Percentiles rank a stretch among this genome's conserved stretches.
These are phyloP conservation scores for Phlyctochytrium planicorne DNA, from an alignment of 192 early-diverging fungal genomes.

Conservation along the genomic window DNA sequence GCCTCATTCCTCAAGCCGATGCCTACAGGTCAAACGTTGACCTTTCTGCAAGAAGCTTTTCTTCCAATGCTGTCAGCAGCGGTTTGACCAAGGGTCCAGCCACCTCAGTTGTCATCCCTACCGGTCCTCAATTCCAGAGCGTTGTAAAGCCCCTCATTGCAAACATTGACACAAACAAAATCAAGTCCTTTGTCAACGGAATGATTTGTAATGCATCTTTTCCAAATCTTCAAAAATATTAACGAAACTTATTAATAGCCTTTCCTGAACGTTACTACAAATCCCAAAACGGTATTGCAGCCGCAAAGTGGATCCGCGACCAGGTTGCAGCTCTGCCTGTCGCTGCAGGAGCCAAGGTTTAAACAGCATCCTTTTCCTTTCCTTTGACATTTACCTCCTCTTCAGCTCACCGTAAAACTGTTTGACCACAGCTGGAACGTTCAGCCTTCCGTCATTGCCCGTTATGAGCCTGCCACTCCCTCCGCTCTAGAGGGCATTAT, in stretches of 20 bases:
- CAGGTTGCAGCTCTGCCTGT: conserved; percentile 4
- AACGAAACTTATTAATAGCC: too few relatives aligned
- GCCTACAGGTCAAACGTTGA: not conserved
- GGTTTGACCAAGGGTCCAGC: not conserved
- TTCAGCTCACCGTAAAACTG: conserved; percentile 17
- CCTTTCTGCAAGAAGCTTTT: not conserved
- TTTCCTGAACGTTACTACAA: conserved; percentile 31
- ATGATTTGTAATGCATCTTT: not conserved
- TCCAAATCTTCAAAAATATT: not conserved
- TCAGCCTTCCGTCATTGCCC: conserved; percentile 30
- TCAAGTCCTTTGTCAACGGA: not conserved
- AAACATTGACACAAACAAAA: not conserved
- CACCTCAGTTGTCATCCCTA: not conserved
- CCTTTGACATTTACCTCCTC: not conserved
- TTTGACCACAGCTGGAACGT: conserved; percentile 18
- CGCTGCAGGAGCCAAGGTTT: not conserved
- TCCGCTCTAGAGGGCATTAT: conserved; percentile 1
- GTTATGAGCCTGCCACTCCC: conserved; percentile 15
- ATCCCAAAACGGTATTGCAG: conserved; percentile 23
- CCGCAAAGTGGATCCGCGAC: conserved; percentile 23
- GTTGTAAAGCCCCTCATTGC: not conserved
- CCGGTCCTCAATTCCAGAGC: not conserved
- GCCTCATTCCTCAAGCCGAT: not conserved
- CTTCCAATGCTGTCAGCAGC: not conserved
- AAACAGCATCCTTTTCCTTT: too few relatives aligned